Conservation (phyloP, 1,284 basidiomycete species). For the Puccinia brachypodii region DNA sequence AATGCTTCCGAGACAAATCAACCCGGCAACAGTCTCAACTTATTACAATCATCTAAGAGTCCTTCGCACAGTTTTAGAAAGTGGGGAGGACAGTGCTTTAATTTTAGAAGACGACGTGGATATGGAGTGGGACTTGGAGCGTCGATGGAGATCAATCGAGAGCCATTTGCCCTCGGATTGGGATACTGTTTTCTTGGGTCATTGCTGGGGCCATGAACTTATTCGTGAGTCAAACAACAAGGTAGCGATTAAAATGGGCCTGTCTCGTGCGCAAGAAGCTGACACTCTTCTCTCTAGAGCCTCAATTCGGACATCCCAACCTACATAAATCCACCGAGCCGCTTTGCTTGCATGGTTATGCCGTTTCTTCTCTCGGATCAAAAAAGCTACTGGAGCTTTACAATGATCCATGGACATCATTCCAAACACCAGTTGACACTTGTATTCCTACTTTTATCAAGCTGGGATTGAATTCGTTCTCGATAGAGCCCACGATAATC, state of each 20-base stretch:
- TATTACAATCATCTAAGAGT: constrained; percentile 71
- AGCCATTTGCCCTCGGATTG: constrained; percentile 65
- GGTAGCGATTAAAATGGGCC: constrained; percentile 33
- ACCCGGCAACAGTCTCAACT: constrained; percentile 66
- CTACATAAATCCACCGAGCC: constrained; percentile 62
- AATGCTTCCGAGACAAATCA: constrained; percentile 50
- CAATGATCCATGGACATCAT: constrained; percentile 55
- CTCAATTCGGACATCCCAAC: constrained; percentile 73
- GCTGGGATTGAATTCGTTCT: constrained; percentile 53
- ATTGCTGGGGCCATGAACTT: constrained; percentile 55
- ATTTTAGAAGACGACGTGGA: constrained; percentile 78
- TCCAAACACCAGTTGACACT: constrained; percentile 55
- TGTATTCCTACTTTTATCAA: constrained; percentile 69
- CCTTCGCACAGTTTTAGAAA: constrained; percentile 58
- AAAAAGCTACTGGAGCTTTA: constrained; percentile 51
- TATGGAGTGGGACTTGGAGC: constrained; percentile 68
- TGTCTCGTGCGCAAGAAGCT: constrained; percentile 60
- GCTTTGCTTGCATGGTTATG: constrained; percentile 55
- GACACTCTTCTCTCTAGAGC: constrained; percentile 61
- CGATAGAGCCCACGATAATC: constrained; percentile 56
- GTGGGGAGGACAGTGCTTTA: constrained; percentile 59
- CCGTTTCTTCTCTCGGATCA: constrained; percentile 53
- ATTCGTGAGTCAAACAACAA: constrained; percentile 50
- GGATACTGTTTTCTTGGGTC: constrained; percentile 75
- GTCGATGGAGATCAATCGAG: constrained; percentile 64